A percentile compares a stretch with the other conserved stretches of the same genome.
Evolutionary conservation across 2,329 filamentous ascomycete species (phyloP).

Genomic region (Eurotiales sp.): DNA sequence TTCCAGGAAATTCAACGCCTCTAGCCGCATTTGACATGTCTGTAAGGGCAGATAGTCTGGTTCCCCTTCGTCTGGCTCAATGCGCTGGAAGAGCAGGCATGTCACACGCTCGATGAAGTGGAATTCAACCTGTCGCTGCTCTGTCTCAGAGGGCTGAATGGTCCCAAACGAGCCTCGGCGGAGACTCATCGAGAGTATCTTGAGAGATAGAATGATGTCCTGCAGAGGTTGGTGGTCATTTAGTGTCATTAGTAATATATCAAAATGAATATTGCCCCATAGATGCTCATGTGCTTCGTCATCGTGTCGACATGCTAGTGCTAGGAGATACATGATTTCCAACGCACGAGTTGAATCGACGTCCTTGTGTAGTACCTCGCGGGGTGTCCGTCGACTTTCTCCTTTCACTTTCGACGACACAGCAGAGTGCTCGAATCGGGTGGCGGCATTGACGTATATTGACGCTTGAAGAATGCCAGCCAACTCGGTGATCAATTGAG

Average conservation of each 20-base stretch:
- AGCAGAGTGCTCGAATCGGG: constrained; percentile 45
- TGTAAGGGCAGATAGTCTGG: constrained; percentile 36
- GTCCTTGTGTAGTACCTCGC: constrained; percentile 40
- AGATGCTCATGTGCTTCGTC: constrained; percentile 45
- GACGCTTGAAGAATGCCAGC: constrained; percentile 40
- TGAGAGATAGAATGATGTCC: constrained; percentile 54
- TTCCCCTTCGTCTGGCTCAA: constrained; percentile 42
- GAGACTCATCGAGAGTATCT: constrained; percentile 54
- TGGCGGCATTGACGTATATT: constrained; percentile 54
- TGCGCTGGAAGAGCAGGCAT: constrained; percentile 54
- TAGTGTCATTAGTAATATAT: constrained; percentile 58
- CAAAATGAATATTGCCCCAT: constrained; percentile 55
- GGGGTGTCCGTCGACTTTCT: constrained; percentile 38
- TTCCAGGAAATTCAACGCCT: constrained; percentile 43
- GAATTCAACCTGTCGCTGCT: constrained; percentile 40
- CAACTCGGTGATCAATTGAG: constrained; percentile 35
- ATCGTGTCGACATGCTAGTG: constrained; percentile 44
- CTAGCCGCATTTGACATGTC: constrained; percentile 41
- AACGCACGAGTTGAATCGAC: constrained; percentile 55
- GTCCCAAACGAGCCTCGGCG: constrained; percentile 53
- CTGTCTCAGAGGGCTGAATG: constrained; percentile 39
- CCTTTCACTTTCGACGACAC: constrained; percentile 38
- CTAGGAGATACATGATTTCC: constrained; percentile 52
- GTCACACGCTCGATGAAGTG: constrained; percentile 56
- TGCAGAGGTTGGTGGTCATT: constrained; percentile 54